Evolutionary conservation across 2,329 filamentous ascomycete species (phyloP), one percentile per base, ranked within the genome.

Genomic region (Bipolaris bicolor): DNA sequence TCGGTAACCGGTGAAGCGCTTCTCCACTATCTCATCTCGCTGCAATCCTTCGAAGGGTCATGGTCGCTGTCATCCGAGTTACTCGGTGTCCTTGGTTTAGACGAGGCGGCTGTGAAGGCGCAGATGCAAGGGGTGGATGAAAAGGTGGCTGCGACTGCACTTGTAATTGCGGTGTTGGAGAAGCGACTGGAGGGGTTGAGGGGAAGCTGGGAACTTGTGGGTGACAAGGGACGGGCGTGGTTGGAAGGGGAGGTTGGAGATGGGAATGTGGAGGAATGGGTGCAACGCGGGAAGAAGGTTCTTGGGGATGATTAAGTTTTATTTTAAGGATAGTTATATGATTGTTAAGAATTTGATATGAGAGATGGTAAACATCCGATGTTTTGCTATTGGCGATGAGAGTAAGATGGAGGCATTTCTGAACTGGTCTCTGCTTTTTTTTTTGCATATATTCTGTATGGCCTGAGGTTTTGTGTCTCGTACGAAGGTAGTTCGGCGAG

Each of bases 191-290:
- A 34, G 0, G 73, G 61, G 0, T 77, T 84, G 49, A 75, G 78
- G 68, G 87, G 86, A 2, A 79, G 80, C 6, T 90, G 87, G 87
- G 86, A 88, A 60, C 78, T 90, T 78, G 75, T 90, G 37, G 84
- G 82, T 15, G 82, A 83, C 9, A 89, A 89, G 78, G 86, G 84
- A 0, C 78, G 76, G 65, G 66, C 45, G 0, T 89, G 70, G 69
- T 47, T 71, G 54, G 62, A 56, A 44, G 60, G n/a, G 2, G 26
- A 40, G 13, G n/a, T 52, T 11, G 41, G 15, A 3, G 49, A 33
- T 13, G 26, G 7, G 4, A 10, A 29, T 1, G n/a, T 22, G 10
- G 31, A 52, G 2, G 33, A 20, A 15, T 39, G 22, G 6, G 24
- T 39, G 1, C 5, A 18, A 11, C 34, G 34, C 5, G 46, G 34